These are phyloP conservation scores for Diaporthe sp. DNA, from an alignment of 2,329 filamentous ascomycete species.

Conservation along the genomic window DNA sequence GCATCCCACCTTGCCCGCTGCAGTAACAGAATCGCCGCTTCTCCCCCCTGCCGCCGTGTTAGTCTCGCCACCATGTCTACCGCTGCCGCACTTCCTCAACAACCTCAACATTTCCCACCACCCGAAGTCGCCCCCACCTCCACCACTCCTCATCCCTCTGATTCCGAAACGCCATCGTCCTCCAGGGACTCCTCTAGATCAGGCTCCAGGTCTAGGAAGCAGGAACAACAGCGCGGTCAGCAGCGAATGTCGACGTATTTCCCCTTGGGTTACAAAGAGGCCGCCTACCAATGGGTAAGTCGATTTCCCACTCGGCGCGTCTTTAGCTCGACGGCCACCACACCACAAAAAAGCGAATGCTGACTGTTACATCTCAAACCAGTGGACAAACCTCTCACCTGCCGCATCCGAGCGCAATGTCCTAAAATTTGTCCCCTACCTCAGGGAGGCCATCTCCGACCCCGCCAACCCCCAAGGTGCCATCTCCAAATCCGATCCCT, in stretches of 20 bases:
- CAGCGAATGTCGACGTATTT: conserved; percentile 74
- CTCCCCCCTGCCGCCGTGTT: conserved; percentile 16
- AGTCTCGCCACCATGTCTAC: conserved; percentile 47
- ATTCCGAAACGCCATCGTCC: conserved; percentile 32
- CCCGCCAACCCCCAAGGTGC: conserved; percentile 57
- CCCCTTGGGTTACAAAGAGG: conserved; percentile 91
- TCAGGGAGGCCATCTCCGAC: conserved; percentile 78
- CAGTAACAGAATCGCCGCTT: conserved; percentile 23
- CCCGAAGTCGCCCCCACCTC: conserved; percentile 11
- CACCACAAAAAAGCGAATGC: background rate
- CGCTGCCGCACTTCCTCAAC: conserved; percentile 44
- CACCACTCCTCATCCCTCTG: conserved; percentile 9
- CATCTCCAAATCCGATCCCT: conserved; percentile 75
- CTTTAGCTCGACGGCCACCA: conserved; percentile 32
- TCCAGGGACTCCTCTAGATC: conserved; percentile 24
- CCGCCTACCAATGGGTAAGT: conserved; percentile 89
- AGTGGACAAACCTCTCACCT: conserved; percentile 91
- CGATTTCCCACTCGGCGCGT: conserved; percentile 5
- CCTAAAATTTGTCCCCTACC: conserved; percentile 85
- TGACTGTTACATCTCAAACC: conserved; percentile 34
- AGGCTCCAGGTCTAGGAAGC: conserved; percentile 31
- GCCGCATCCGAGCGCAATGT: conserved; percentile 89
- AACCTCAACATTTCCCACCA: conserved; percentile 42
- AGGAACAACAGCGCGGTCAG: conserved; percentile 27
- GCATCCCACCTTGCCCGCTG: conserved; percentile 16